Evolutionary conservation across 257 asterid species (phyloP), one percentile per base, ranked within the genome.

Genomic region (Petunia secreta): DNA sequence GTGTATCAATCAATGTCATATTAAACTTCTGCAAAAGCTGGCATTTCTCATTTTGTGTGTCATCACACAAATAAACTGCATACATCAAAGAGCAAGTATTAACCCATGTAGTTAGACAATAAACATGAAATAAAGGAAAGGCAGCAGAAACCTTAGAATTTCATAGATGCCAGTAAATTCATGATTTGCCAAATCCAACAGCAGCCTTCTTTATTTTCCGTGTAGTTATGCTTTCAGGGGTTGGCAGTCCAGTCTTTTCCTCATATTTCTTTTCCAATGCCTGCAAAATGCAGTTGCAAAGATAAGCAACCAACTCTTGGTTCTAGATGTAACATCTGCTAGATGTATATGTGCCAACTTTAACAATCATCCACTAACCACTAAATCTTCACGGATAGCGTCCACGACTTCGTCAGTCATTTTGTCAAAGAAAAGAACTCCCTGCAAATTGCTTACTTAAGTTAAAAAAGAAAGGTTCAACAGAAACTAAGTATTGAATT

Each of bases 391-490:
- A 37, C 87, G 94, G 82, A 96, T 88, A 75, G 83, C 88, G 63
- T 96, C 97, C 63, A 96, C 89, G 77, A 92, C 94, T 81, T 89
- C 95, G 44, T 91, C 98, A 43, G 91, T 87, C 97, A 93, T 95
- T 86, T 88, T 89, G 65, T 93, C 99, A 77, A 92, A 88, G 87
- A 90, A 95, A 69, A 95, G 94, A 82, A 91, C 81, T 60, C 98
- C 99, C 99, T 95, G 99, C 93, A 87, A 38, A 64, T 65, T 77
- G 63, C 77, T 63, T 3, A 15, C 46, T 5, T 9, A 44, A 15
- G 54, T 34, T 43, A 36, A 63, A 68, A 86, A 53, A 84, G 68
- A 83, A 58, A 34, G 77, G 67, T 74, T 38, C 10, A 14, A 50
- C 13, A 8, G 53, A 80, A 53, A 34, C 34, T 5, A 52, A 2